Evolutionary conservation across 768 basidiomycete species (phyloP).

Genomic region (Podaxis rugospora): DNA sequence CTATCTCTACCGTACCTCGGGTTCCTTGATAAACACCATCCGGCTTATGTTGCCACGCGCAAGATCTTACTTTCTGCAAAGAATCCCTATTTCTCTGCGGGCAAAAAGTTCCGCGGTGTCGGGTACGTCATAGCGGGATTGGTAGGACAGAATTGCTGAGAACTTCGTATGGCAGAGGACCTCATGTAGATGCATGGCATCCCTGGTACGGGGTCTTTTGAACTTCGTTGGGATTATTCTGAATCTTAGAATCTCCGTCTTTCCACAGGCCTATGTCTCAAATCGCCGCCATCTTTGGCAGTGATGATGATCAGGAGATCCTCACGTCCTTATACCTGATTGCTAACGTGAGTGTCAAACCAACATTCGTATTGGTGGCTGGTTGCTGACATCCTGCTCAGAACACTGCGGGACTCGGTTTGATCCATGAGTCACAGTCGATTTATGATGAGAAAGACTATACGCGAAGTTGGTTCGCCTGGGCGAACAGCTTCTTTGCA

Average conservation of each 20-base stretch:
- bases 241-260: neutral
- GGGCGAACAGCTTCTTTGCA: constrained; percentile 81
- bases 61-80: constrained; percentile 53
- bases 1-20: constrained; percentile 77
- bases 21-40: constrained; percentile 57
- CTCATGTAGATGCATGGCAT: constrained; percentile 68
- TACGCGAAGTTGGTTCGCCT: constrained; percentile 77
- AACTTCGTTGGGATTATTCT: neutral
- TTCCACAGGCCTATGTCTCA: constrained; percentile 71
- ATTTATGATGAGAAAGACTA: constrained; percentile 56
- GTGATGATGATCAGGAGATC: constrained; percentile 70
- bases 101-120: constrained; percentile 60
- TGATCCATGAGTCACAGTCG: constrained; percentile 72
- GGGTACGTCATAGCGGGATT: constrained; percentile 43
- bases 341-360: constrained; percentile 50
- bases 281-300: constrained; percentile 69
- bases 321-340: constrained; percentile 56
- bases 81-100: constrained; percentile 70
- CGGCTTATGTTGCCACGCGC: constrained; percentile 61
- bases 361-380: neutral
- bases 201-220: constrained; percentile 46
- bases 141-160: neutral
- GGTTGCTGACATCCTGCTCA: constrained; percentile 20
- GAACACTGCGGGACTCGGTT: constrained; percentile 72
- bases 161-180: constrained; percentile 43